These are phyloP conservation scores for Skeletonema grethae DNA, from an alignment of 108 stramenopile species.

Conservation along the genomic window DNA sequence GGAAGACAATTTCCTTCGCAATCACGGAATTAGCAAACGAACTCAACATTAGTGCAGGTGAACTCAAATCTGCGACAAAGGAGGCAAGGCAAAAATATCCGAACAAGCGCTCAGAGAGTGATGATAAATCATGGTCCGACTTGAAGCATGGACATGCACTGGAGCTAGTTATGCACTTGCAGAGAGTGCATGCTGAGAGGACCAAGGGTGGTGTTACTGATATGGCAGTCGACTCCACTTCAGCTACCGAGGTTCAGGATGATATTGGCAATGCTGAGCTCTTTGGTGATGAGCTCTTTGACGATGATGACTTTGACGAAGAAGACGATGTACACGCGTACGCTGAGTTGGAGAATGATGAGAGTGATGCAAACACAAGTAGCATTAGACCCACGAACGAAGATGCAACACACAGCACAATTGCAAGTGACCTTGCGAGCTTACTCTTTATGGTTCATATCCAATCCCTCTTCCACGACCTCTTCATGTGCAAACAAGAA, in stretches of 20 bases:
- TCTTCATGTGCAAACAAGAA: background rate
- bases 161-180: background rate
- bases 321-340: constrained; percentile 1
- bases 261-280: background rate
- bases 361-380: background rate
- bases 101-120: background rate
- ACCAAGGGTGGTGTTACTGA: background rate
- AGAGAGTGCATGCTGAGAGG: background rate
- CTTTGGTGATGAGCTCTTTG: background rate
- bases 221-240: background rate
- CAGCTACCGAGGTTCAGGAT: background rate
- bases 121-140: background rate
- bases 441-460: constrained; percentile 3
- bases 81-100: background rate
- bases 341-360: background rate
- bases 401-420: background rate
- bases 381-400: background rate
- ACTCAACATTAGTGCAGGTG: background rate
- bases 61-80: background rate
- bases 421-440: background rate
- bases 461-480: background rate
- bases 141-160: background rate
- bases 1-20: background rate
- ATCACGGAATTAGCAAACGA: background rate
- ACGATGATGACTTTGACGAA: background rate